Conservation (phyloP, 805 yeast species). For the Wickerhamiella australiensis region DNA sequence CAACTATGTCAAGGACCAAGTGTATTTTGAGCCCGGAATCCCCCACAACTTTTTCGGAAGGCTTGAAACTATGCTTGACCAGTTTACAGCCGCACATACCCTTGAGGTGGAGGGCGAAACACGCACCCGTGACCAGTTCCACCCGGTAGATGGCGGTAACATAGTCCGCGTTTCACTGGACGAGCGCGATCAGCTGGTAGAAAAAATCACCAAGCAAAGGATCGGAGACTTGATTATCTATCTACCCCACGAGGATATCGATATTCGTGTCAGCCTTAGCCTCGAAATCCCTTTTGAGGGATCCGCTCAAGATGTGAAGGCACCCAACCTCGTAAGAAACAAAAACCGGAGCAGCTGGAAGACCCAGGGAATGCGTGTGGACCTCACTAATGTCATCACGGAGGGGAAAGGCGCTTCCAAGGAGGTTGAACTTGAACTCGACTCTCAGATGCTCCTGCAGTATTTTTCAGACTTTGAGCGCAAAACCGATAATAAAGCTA, state of each 20-base stretch:
- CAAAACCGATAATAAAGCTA: conserved; percentile 30
- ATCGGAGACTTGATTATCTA: conserved; percentile 60
- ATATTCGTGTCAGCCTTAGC: conserved; percentile 61
- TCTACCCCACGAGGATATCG: conserved; percentile 67
- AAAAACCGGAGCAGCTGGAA: conserved; percentile 62
- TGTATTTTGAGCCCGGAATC: conserved; percentile 25
- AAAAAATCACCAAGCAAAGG: conserved; percentile 60
- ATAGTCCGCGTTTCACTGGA: conserved; percentile 24
- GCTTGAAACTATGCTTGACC: conserved; percentile 16
- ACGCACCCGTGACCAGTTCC: conserved; percentile 18
- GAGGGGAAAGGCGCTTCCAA: conserved; percentile 18
- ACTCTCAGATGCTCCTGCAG: conserved; percentile 32
- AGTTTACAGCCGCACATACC: conserved; percentile 14
- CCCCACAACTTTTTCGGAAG: conserved; percentile 22
- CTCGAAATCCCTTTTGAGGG: conserved; percentile 62
- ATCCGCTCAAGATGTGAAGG: conserved; percentile 22
- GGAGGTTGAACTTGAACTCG: conserved; percentile 45
- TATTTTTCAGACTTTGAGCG: conserved; percentile 32
- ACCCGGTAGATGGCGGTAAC: conserved; percentile 11
- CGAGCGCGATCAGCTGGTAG: conserved; percentile 31
- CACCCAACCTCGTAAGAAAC: conserved; percentile 45
- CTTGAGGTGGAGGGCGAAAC: conserved; percentile 14
- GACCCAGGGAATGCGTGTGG: conserved; percentile 41
- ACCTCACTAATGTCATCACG: conserved; percentile 26
- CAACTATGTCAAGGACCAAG: conserved; percentile 21